Base-by-base conservation (phyloP, 305 asterid species). In the Salvia sclarea region DNA sequence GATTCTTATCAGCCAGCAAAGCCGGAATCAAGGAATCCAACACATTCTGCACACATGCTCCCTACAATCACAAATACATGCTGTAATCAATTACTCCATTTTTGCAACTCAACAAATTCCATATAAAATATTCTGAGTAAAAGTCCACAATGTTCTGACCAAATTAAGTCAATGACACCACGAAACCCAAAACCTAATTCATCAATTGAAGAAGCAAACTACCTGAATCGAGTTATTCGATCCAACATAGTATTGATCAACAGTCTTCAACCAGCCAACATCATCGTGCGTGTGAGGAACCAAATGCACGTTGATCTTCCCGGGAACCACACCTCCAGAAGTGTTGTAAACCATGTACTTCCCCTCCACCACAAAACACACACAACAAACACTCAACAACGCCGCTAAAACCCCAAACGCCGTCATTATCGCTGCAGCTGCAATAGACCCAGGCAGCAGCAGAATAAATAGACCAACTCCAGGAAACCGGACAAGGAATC, bases 231-330 rank as follows among this genome's bases (percentile, higher is more conserved):
- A 78, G 71, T 93, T 93, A 75, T 93, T 93, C 72, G 96, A 86
- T 37, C 98, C 98, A 70, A 79, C 95, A 76, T 88, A 93, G 82
- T 93, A 93, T 88, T 93, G 98, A 84, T 93, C 98, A 68, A 93
- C 86, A 67, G 98, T 90, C 78, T 93, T 93, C 71, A 93, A 76
- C 98, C 98, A 93, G 20, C 98, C 97, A 71, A 93, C 98, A 78
- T 93, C 98, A 77, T 93, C 98, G 77, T 93, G 98, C 44, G 95
- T 78, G 70, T 93, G 98, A 68, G 98, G 92, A 37, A 91, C 98
- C 85, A 93, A 81, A 81, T 93, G 98, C 66, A 93, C 97, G 78
- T 93, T 93, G 59, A 91, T 75, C 72, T 90, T 92, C 54, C 68
- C 81, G 7, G 88, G 81, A 17, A 76, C 85, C 63, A 78, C 68